Evolutionary conservation across 768 basidiomycete species (phyloP), one percentile per base, ranked within the genome.

Genomic region (Naganishia vishniacii): DNA sequence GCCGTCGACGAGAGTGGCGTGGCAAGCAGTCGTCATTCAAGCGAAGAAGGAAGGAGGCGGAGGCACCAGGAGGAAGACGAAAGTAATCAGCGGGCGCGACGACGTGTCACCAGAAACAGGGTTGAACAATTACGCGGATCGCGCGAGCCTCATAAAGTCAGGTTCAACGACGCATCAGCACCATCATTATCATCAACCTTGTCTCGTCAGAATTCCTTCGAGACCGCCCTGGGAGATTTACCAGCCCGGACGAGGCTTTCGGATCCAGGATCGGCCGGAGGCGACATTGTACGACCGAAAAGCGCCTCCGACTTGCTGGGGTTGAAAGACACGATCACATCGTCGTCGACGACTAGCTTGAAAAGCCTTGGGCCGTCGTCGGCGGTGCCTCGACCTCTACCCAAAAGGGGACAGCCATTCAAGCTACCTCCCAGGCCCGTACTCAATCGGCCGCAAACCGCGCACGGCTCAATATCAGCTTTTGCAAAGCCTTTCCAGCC

Each of bases 261-360:
- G 25, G 42, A 32, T 37, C 16, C 15, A 6, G 45, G 44, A 37
- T 44, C 48, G 1, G 34, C 23, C 28, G 20, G 32, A 5, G 20
- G 40, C 41, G 46, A 61, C 0, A 62, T 65, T n/a, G 42, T 71
- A 3, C 67, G 71, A 41, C 74, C 74, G 3, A 75, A 75, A 61
- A 68, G 67, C 26, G 75, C 72, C 6, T 71, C 72, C 1, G 75
- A 77, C 47, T 44, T 77, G n/a, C 58, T 77, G 6, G 73, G 73
- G 16, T 41, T 61, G 48, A 51, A 53, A 15, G 53, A 56, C 34
- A 40, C 31, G 20, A 23, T 56, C 34, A 20, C 53, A n/a, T 56
- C 53, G 12, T 56, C 53, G 18, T 56, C 53, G 9, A 25, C 53
- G 23, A 56, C 53, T 23, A 56, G 53, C 37, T 20, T 56, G 18